A percentile compares a stretch with the other conserved stretches of the same genome.
These are phyloP conservation scores for Trypanosoma scelopori DNA, from an alignment of 208 protist species.

Conservation along the genomic window DNA sequence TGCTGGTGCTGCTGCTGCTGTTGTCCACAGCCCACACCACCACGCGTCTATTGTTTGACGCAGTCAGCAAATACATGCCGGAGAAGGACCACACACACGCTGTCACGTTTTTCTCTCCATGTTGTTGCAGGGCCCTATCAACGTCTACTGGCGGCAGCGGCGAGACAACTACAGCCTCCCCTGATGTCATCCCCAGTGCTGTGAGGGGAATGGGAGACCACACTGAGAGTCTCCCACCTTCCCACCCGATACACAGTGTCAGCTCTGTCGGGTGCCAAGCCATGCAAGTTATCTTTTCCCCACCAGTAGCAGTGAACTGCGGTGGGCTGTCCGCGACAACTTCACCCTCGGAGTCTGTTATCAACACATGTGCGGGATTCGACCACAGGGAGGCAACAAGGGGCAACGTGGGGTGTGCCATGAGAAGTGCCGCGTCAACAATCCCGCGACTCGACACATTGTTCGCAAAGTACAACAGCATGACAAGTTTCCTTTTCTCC, in stretches of 20 bases:
- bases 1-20: conserved; percentile 6
- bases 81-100: conserved; percentile 51
- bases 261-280: conserved; percentile 85
- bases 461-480: conserved; percentile 80
- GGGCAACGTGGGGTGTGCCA: conserved; percentile 50
- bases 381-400: conserved; percentile 71
- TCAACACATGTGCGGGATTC: conserved; percentile 61
- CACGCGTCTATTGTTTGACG: conserved; percentile 51
- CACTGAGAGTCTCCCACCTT: conserved; percentile 65
- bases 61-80: conserved; percentile 61
- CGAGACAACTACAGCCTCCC: conserved; percentile 10
- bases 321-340: conserved; percentile 45
- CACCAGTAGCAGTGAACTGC: conserved; percentile 25
- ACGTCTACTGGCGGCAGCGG: conserved; percentile 38
- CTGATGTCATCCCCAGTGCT: conserved; percentile 5
- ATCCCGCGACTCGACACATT: conserved; percentile 54
- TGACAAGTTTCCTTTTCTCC: conserved; percentile 7
- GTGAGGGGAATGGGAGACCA: conserved; percentile 48
- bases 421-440: conserved; percentile 56
- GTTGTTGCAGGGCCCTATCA: conserved; percentile 60
- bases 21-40: conserved; percentile 74
- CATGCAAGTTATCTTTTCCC: conserved; percentile 43
- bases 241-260: conserved; percentile 83
- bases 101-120: conserved; percentile 54
- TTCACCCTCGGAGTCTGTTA: conserved; percentile 84